A percentile compares a stretch with the other conserved stretches of the same genome.
These are phyloP conservation scores for Chloris gayana DNA, from an alignment of 176 grass and related monocot species.

Conservation along the genomic window DNA sequence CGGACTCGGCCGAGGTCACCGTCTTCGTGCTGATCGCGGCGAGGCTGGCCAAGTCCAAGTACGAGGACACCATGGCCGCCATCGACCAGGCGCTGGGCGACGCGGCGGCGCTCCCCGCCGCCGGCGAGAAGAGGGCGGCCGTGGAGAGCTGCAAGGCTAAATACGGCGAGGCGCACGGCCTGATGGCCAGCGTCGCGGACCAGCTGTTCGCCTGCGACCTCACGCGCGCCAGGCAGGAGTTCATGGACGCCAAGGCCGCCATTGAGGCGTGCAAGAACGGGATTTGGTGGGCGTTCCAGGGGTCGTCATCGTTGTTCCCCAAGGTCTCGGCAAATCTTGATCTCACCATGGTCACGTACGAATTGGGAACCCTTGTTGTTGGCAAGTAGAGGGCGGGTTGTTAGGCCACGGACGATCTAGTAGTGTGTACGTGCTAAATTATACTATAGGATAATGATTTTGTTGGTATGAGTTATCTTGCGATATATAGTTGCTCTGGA, in stretches of 20 bases:
- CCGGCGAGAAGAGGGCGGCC: background rate
- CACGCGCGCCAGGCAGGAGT: background rate
- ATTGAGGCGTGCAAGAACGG: background rate
- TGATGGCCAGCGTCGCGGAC: background rate
- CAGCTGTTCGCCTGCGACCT: background rate
- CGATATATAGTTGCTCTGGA: too few relatives aligned
- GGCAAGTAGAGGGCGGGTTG: background rate
- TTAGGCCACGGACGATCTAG: background rate
- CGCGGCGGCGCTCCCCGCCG: background rate
- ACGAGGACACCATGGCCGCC: background rate
- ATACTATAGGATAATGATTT: background rate
- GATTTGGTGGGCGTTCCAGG: background rate
- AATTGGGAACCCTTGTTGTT: background rate
- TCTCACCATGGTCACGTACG: slow-evolving; percentile 7
- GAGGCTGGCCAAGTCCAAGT: background rate
- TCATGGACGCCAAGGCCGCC: background rate
- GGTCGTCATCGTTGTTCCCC: background rate
- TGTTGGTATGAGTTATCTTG: background rate
- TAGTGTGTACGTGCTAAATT: background rate
- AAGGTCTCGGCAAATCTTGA: background rate
- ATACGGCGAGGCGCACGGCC: background rate
- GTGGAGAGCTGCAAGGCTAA: background rate
- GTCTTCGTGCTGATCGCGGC: background rate
- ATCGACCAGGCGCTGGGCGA: background rate
- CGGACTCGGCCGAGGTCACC: background rate